Evolutionary conservation across 352 stramenopile species (phyloP), one percentile per base, ranked within the genome.

Genomic region (Globisporangium camurandrum): DNA sequence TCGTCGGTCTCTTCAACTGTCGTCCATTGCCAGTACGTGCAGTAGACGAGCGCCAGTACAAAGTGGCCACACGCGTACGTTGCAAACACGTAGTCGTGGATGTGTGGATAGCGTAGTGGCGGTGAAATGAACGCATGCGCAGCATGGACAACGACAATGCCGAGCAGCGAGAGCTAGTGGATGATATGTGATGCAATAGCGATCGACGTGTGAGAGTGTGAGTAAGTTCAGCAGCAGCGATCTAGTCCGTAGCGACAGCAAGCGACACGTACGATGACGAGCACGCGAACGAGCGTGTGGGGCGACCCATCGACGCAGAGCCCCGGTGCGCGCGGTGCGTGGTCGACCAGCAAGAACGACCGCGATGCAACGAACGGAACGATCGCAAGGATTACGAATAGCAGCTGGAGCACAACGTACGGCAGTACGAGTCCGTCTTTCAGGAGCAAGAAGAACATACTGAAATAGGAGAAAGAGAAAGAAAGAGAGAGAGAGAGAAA

Each of bases 21-120:
- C n/a, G n/a, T 91, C 79, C 80, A 92, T 34, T 94, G 83, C 83
- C 83, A 94, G 54, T 83, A 88, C 17, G 80, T 89, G 45, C 82
- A 76, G 63, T 91, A 94, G 0, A 33, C 61, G 10, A 92, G 72
- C n/a, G 75, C 51, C 20, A 89, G 49, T 27, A 86, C 22, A 31
- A 94, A 92, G 57, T 92, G 78, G 8, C 57, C 65, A 52, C 83
- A 94, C 23, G 83, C 88, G 54, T 88, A 92, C 17, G 68, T 63
- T 23, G 80, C 80, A 51, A 94, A 92, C 19, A 87, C 49, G 56
- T 92, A 94, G 62, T 94, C 80, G 56, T 91, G 81, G 59, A 92
- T 82, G 57, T 94, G 80, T 0, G 83, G 83, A 39, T 89, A 90
- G 40, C 66, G 72, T 20, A 52, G 34, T 1, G 83, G 78, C 10